These are phyloP conservation scores for Saitozyma podzolica DNA, from an alignment of 768 basidiomycete genomes.

Conservation along the genomic window DNA sequence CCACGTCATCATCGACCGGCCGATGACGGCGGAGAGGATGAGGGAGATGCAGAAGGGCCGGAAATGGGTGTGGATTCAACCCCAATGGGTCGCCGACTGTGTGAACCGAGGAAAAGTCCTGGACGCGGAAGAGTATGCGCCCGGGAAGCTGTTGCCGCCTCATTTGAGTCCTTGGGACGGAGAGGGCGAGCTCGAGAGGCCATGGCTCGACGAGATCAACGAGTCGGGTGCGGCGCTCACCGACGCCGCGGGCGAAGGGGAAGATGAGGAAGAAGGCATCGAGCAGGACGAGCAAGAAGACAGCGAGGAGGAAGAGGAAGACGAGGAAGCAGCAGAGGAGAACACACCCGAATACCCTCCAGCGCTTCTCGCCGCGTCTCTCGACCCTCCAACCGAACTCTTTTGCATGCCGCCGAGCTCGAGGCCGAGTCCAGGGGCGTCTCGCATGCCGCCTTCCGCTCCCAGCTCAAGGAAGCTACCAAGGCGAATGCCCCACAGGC, in stretches of 20 bases:
- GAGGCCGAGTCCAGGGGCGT: conserved; percentile 86
- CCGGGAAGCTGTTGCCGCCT: conserved; percentile 83
- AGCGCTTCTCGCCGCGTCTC: conserved; percentile 54
- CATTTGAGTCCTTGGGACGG: conserved; percentile 95
- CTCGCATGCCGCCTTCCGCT: conserved; percentile 75
- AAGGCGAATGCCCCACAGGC: conserved; percentile 29
- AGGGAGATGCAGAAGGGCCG: conserved; percentile 65
- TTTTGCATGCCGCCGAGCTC: conserved; percentile 81
- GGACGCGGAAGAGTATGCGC: conserved; percentile 78
- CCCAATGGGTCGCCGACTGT: conserved; percentile 97
- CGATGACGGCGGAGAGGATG: conserved; percentile 55
- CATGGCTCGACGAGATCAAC: conserved; percentile 43
- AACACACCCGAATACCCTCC: conserved; percentile 36
- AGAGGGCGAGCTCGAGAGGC: conserved; percentile 55
- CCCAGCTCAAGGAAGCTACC: conserved; percentile 64
- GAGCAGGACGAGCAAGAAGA: conserved; percentile 51
- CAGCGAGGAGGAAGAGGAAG: conserved; percentile 49
- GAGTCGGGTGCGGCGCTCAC: conserved; percentile 1
- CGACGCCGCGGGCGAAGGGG: conserved; percentile 60
- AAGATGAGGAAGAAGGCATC: conserved; percentile 56
- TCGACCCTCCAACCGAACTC: conserved; percentile 62
- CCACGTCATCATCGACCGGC: conserved; percentile 92
- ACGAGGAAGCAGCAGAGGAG: conserved; percentile 47
- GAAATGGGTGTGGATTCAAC: conserved; percentile 85
- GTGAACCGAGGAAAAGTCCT: conserved; percentile 83